These are phyloP conservation scores for Cercospora zeina DNA, from an alignment of 2,329 filamentous ascomycete species.

Conservation along the genomic window DNA sequence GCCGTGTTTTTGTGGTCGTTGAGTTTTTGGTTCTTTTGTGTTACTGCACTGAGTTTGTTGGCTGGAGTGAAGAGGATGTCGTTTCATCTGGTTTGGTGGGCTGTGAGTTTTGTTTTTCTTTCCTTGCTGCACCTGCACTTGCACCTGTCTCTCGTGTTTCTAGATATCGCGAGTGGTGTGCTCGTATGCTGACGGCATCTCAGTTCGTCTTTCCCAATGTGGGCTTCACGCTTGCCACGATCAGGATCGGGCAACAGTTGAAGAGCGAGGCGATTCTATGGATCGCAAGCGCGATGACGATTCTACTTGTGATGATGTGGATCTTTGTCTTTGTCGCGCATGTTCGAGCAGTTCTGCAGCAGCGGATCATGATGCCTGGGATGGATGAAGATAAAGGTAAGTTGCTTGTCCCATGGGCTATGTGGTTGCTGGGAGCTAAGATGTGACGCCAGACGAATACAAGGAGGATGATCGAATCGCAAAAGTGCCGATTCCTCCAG, in stretches of 20 bases:
- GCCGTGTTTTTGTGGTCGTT: conserved; percentile 53
- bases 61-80: conserved; percentile 29
- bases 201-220: conserved; percentile 65
- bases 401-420: neutral
- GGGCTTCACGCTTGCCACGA: conserved; percentile 61
- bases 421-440: neutral
- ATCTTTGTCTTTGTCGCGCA: conserved; percentile 53
- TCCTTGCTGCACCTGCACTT: too few relatives aligned
- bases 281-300: conserved; percentile 58
- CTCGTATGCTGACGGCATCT: neutral
- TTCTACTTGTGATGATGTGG: conserved; percentile 58
- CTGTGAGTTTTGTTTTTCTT: conserved; percentile 35
- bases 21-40: conserved; percentile 50
- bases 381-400: conserved; percentile 59
- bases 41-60: conserved; percentile 29
- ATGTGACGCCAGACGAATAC: neutral
- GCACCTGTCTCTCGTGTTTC: too few relatives aligned
- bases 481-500: neutral
- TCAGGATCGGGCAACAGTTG: conserved; percentile 55
- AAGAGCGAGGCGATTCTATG: conserved; percentile 55
- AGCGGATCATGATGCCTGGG: conserved; percentile 59
- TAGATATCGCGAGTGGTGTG: neutral
- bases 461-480: neutral
- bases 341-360: conserved; percentile 52
- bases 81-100: conserved; percentile 58